A percentile compares a stretch with the other conserved stretches of the same genome.
Conservation (phyloP, 2,329 filamentous ascomycete species). For the Myotisia sp. region DNA sequence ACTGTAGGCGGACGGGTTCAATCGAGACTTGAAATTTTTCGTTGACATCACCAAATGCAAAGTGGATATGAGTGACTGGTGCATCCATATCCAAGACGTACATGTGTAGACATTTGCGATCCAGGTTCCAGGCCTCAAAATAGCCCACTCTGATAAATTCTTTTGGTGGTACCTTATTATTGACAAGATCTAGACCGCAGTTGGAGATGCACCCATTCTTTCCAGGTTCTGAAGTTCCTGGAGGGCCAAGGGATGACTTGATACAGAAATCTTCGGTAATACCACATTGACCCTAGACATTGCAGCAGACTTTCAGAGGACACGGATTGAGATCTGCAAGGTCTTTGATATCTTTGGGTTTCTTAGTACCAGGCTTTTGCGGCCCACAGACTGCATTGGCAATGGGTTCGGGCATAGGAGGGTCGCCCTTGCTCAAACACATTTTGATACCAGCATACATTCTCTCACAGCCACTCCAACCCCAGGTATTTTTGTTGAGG, state of each 20-base stretch:
- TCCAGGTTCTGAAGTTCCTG: not conserved
- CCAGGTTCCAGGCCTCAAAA: slow-evolving; percentile 20
- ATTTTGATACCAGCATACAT: slow-evolving; percentile 22
- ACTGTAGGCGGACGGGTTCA: slow-evolving; percentile 17
- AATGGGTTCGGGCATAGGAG: slow-evolving; percentile 33
- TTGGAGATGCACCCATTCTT: not conserved
- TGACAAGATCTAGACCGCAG: slow-evolving; percentile 4
- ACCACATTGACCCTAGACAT: slow-evolving; percentile 16
- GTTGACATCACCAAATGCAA: slow-evolving; percentile 22
- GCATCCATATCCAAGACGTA: slow-evolving; percentile 13
- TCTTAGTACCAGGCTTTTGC: slow-evolving; percentile 26
- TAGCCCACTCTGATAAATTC: slow-evolving; percentile 17
- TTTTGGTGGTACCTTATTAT: slow-evolving; percentile 13
- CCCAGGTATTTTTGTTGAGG: slow-evolving; percentile 34
- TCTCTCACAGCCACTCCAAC: slow-evolving; percentile 29
- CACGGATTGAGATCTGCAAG: slow-evolving; percentile 34
- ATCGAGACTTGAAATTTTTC: slow-evolving; percentile 24
- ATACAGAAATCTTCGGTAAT: slow-evolving; percentile 19
- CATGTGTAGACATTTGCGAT: slow-evolving; percentile 21
- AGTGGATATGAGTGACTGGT: slow-evolving; percentile 19
- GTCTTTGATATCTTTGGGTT: slow-evolving; percentile 25
- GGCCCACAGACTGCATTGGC: slow-evolving; percentile 37
- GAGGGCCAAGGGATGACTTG: slow-evolving; percentile 22
- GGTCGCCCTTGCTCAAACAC: slow-evolving; percentile 28
- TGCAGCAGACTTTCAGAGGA: slow-evolving; percentile 31